Evolutionary conservation across 805 yeast genomes (phyloP), one percentile per base, ranked within the genome.

Genomic region (Lachancea nothofagi): DNA sequence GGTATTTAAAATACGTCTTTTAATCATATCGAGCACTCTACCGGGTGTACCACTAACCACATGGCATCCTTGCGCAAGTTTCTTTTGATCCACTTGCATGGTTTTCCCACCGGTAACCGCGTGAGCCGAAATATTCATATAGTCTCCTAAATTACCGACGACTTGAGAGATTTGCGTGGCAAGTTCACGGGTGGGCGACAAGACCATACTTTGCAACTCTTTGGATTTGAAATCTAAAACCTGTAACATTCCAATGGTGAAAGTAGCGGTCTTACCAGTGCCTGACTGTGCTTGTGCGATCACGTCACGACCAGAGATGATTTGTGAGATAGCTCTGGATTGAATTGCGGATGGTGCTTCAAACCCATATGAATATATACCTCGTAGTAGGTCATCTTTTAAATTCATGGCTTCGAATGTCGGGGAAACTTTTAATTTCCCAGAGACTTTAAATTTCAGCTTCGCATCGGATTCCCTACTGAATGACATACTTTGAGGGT

Each of bases 221-320:
- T 78, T 74, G 47, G 76, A 67, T 47, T 72, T 75, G 42, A 80
- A 70, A 53, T 90, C 95, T 40, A 93, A 75, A 48, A 77, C 84
- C 67, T 93, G 95, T 49, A 93, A 70, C 73, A 88, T 84, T 19
- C 96, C 90, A 51, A 93, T 90, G 38, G 97, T 75, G 68, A 93
- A 93, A n/a, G 98, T 93, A 36, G 97, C 98, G 2, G 98, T 93
- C 66, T 93, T 93, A 67, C 98, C 98, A 18, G 98, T 93, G 61
- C 98, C 98, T 7, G 96, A 87, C 66, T 93, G 98, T 29, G 98
- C 97, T 68, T 93, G 98, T 35, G 97, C 97, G 45, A 93, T 80
- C 27, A 88, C 89, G 64, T 93, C 98, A 62, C 87, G 79, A 25
- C 97, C 97, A 51, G 80, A 78, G 50, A 88, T 85, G 61, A 93